These are phyloP conservation scores for Stylosanthes scabra DNA, from an alignment of 331 rosid species.

Conservation along the genomic window DNA sequence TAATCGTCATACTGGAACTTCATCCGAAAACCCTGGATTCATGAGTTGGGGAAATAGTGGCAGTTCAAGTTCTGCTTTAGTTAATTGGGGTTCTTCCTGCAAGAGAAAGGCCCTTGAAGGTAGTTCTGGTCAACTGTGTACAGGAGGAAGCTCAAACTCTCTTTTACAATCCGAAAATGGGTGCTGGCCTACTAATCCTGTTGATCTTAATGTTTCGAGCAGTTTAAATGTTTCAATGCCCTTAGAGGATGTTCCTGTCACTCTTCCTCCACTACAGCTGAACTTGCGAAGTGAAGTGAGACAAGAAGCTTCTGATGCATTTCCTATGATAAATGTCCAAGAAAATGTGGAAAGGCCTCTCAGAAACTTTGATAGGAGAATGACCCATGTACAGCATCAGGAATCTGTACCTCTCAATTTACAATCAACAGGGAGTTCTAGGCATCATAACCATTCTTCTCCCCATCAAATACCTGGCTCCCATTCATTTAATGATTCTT, in stretches of 20 bases:
- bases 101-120: slow-evolving; percentile 84
- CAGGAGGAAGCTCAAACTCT: slow-evolving; percentile 71
- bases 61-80: slow-evolving; percentile 56
- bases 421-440: slow-evolving; percentile 54
- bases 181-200: slow-evolving; percentile 50
- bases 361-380: slow-evolving; percentile 53
- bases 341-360: slow-evolving; percentile 56
- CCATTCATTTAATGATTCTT: slow-evolving; percentile 50
- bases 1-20: slow-evolving; percentile 51
- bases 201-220: slow-evolving; percentile 55
- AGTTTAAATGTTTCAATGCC: slow-evolving; percentile 52
- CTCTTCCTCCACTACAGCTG: slow-evolving; percentile 52
- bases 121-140: slow-evolving; percentile 61
- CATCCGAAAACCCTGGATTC: slow-evolving; percentile 60
- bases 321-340: slow-evolving; percentile 52
- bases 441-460: slow-evolving; percentile 51
- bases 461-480: slow-evolving; percentile 47
- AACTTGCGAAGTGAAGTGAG: slow-evolving; percentile 56
- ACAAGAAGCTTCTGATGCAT: slow-evolving; percentile 49
- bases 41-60: slow-evolving; percentile 53
- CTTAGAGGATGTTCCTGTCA: slow-evolving; percentile 47
- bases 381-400: slow-evolving; percentile 48
- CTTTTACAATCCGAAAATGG: slow-evolving; percentile 53
- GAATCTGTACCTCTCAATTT: slow-evolving; percentile 62
- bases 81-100: slow-evolving; percentile 78